Base-by-base conservation (phyloP, 352 stramenopile species). In the Globisporangium barbulae region DNA sequence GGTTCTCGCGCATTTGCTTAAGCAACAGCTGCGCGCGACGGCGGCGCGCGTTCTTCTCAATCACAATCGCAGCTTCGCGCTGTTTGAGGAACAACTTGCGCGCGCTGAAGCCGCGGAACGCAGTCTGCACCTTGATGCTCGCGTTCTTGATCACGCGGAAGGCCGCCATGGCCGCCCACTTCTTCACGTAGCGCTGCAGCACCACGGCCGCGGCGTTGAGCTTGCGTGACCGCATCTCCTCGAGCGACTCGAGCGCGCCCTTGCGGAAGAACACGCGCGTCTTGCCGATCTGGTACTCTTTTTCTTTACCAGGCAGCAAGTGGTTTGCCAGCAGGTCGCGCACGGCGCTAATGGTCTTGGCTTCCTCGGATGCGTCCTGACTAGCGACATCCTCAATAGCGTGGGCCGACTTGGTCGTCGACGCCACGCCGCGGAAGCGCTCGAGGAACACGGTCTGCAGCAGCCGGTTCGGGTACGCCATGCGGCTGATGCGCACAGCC, bases 401-500 rank as follows among this genome's bases (percentile, higher is more conserved):
- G 56, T 54, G 56, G 4, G 22, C 47, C 3, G 33, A 58, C 33
- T 54, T 56, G 9, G 52, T 64, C 12, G 45, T 47, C 19, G 59
- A 52, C 12, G 86, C 83, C 28, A 95, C 67, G 6, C 80, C 80
- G 56, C 83, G 86, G 72, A 95, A 95, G n/a, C 86, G 83, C 65
- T 93, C 81, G 3, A 95, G 69, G 74, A 92, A 95, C 45, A 93
- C 77, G 0, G 78, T 83, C 71, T 99, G 97, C 59, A 89, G 73
- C 49, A 99, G 73, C 55, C 98, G 96, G 73, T 99, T 98, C 48
- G 97, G 97, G 71, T 98, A 99, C n/a, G 97, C 97, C 73, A 97
- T 94, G 64, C 98, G 90, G 65, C 95, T 97, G 53, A 99, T 98
- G 57, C 96, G 91, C 39, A 99, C 97, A 17, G 97, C 98, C 69